Percentiles rank a stretch among this genome's conserved stretches.
Conservation (phyloP, 768 basidiomycete species). For the Scleroderma bovista region DNA sequence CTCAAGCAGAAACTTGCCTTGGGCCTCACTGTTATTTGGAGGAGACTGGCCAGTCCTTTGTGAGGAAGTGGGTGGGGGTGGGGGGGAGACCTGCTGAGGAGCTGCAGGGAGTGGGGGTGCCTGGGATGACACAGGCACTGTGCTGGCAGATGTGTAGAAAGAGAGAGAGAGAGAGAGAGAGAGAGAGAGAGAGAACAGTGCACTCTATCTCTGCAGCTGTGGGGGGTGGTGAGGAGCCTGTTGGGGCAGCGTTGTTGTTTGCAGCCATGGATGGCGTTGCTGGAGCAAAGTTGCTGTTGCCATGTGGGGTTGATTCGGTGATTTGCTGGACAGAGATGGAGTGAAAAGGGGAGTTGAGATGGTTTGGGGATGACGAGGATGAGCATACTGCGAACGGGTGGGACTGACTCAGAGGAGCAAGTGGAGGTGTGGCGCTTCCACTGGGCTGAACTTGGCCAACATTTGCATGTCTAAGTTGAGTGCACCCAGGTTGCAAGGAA, state of each 20-base stretch:
- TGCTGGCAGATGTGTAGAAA: constrained; percentile 46
- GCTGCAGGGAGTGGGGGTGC: constrained; percentile 13
- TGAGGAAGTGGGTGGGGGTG: constrained; percentile 61
- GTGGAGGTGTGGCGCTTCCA: constrained; percentile 48
- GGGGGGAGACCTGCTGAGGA: constrained; percentile 60
- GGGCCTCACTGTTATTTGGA: constrained; percentile 50
- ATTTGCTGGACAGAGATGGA: constrained; percentile 42
- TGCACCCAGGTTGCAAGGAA: too few relatives aligned
- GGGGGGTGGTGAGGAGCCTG: constrained; percentile 28
- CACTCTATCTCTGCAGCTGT: constrained; percentile 64
- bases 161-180: too few relatives aligned
- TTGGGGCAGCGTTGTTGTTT: constrained; percentile 37
- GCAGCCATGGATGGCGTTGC: constrained; percentile 39
- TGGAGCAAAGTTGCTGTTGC: constrained; percentile 37
- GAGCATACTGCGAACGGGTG: constrained; percentile 34
- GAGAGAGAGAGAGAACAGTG: constrained; percentile 70
- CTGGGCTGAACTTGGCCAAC: too few relatives aligned
- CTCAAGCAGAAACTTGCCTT: constrained; percentile 72
- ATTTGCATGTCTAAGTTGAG: too few relatives aligned
- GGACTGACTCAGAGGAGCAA: constrained; percentile 25
- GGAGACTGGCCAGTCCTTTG: constrained; percentile 52
- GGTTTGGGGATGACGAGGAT: constrained; percentile 44
- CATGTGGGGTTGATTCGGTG: constrained; percentile 29
- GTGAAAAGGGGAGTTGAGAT: constrained; percentile 68
- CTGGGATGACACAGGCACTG: constrained; percentile 22